Conservation (phyloP, 1,284 basidiomycete genomes). For the Cutaneotrichosporon sp. region DNA sequence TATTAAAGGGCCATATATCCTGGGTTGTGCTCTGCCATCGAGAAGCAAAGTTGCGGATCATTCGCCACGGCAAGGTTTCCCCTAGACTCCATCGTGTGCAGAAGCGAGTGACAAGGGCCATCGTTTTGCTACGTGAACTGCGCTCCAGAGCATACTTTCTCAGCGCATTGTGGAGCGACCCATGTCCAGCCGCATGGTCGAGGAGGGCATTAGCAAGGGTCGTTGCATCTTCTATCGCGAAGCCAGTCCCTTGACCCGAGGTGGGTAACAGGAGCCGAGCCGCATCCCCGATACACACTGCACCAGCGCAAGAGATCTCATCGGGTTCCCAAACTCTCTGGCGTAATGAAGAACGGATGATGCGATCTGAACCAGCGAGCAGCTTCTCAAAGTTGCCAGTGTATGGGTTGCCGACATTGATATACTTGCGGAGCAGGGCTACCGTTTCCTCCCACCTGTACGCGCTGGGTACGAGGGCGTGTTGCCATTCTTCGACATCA, state of each 20-base stretch:
- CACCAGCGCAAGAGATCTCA: neutral
- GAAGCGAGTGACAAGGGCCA: neutral
- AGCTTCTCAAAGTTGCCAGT: neutral
- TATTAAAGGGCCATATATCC: too few relatives aligned
- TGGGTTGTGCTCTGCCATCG: neutral
- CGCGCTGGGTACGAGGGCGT: neutral
- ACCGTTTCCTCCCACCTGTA: neutral
- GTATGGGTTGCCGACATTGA: neutral
- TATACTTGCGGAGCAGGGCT: neutral
- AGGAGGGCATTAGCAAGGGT: neutral
- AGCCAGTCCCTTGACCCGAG: constrained; percentile 1
- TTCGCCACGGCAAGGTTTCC: neutral
- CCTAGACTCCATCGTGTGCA: neutral
- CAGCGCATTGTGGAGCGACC: neutral
- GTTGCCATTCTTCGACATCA: neutral
- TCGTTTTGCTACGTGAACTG: neutral
- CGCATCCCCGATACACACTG: neutral
- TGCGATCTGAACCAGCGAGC: neutral
- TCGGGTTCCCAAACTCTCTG: neutral
- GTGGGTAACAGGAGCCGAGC: constrained; percentile 2
- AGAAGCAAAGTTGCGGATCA: neutral
- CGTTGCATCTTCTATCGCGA: constrained; percentile 3
- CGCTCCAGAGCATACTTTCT: too few relatives aligned
- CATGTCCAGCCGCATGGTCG: neutral
- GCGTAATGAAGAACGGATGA: neutral